These are phyloP conservation scores for Pyrenula massariospora DNA, from an alignment of 495 filamentous ascomycete species.

Conservation along the genomic window DNA sequence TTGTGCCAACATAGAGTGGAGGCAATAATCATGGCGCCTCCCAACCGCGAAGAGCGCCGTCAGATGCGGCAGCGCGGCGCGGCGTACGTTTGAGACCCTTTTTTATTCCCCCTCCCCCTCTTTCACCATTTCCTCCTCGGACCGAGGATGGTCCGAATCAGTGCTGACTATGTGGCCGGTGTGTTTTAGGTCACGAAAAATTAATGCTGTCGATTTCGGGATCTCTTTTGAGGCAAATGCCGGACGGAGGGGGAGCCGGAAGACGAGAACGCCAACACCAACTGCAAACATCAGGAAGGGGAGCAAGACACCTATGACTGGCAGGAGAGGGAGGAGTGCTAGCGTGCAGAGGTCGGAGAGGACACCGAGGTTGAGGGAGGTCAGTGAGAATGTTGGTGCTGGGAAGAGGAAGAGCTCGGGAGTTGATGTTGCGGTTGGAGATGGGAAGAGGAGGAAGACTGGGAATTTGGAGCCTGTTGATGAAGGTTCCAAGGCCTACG, in stretches of 20 bases:
- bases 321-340: conserved; percentile 6
- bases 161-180: too few species aligned
- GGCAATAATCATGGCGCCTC: conserved; percentile 1
- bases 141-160: conserved; percentile 19
- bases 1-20: too few species aligned
- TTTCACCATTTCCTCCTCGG: too few species aligned
- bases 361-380: conserved; percentile 9
- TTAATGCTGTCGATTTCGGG: conserved; percentile 36
- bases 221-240: conserved; percentile 28
- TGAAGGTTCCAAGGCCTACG: background rate
- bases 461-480: background rate
- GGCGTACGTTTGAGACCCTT: conserved; percentile 39
- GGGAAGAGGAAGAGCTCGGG: background rate
- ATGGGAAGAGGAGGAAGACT: background rate
- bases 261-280: conserved; percentile 2
- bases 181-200: conserved; percentile 28
- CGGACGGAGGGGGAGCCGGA: conserved; percentile 2
- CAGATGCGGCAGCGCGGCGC: conserved; percentile 50
- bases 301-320: conserved; percentile 6
- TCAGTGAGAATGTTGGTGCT: background rate
- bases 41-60: conserved; percentile 41
- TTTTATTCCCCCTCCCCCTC: too few species aligned
- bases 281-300: conserved; percentile 8
- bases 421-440: background rate
- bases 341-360: conserved; percentile 7